Percentiles rank a stretch among this genome's conserved stretches.
Conservation (phyloP, 2,329 filamentous ascomycete species). For the Alternaria gaisen region DNA sequence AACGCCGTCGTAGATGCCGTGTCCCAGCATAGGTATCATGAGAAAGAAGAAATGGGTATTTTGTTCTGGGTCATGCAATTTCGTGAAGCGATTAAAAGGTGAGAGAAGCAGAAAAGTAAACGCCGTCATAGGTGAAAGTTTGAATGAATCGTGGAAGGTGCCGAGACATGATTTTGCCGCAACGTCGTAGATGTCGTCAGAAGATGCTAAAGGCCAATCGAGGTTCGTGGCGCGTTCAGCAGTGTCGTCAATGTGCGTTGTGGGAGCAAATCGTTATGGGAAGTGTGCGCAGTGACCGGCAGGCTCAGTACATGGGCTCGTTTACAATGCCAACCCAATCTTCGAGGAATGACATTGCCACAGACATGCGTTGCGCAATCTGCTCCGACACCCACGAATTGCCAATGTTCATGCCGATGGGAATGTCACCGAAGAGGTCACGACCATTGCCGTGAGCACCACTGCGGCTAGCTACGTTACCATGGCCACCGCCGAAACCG, state of each 20-base stretch:
- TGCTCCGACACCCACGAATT: constrained; percentile 20
- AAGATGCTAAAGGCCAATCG: background rate
- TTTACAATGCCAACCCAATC: constrained; percentile 21
- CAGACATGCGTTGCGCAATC: constrained; percentile 18
- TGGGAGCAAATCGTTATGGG: background rate
- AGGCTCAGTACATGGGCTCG: constrained; percentile 22
- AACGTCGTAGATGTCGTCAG: background rate
- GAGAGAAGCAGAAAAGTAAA: background rate
- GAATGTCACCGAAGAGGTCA: constrained; percentile 26
- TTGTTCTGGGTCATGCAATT: background rate
- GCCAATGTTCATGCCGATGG: constrained; percentile 30
- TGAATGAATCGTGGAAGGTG: background rate
- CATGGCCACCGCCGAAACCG: constrained; percentile 21
- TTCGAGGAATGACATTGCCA: constrained; percentile 20
- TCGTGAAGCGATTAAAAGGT: background rate
- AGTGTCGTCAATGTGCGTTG: background rate
- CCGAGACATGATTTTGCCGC: background rate
- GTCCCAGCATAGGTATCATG: background rate
- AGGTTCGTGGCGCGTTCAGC: background rate
- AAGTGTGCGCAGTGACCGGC: background rate
- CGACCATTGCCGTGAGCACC: constrained; percentile 28
- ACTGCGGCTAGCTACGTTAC: constrained; percentile 12
- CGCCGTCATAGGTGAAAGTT: background rate
- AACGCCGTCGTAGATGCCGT: constrained; percentile 5
- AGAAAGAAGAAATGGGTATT: background rate